Evolutionary conservation across 495 filamentous ascomycete species (phyloP).

Genomic region (Aspergillus baeticus): DNA sequence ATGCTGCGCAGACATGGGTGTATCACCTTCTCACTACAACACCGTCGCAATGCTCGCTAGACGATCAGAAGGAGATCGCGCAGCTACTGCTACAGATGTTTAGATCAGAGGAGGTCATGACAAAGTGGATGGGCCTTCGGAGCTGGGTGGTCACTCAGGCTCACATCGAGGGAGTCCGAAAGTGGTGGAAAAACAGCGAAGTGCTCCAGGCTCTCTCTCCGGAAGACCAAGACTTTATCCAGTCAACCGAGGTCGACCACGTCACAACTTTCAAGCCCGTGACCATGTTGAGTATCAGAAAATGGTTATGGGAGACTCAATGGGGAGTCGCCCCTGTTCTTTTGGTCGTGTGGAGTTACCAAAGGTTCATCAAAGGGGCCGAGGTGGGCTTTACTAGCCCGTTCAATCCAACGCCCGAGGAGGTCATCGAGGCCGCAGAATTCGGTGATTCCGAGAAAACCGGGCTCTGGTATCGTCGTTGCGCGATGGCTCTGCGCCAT

Average conservation of each 20-base stretch:
- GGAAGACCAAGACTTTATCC: background rate
- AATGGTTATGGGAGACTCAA: slow-evolving; percentile 1
- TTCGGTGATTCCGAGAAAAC: slow-evolving; percentile 7
- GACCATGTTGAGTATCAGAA: background rate
- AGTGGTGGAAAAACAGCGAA: slow-evolving; percentile 6
- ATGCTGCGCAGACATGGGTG: slow-evolving; percentile 1
- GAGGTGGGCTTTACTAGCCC: background rate
- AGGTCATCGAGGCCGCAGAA: slow-evolving; percentile 10
- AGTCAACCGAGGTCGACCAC: background rate
- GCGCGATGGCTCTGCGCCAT: slow-evolving; percentile 7
- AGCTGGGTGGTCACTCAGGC: background rate
- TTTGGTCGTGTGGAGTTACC: slow-evolving; percentile 1
- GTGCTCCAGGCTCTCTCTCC: background rate
- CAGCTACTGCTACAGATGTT: background rate
- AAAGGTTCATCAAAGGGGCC: background rate
- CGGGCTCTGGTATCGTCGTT: slow-evolving; percentile 3
- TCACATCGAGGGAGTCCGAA: slow-evolving; percentile 3
- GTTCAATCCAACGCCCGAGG: background rate
- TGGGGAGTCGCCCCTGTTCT: background rate
- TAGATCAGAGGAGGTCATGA: slow-evolving; percentile 2
- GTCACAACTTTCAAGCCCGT: slow-evolving; percentile 2
- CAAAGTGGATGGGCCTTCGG: background rate
- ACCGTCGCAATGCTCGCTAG: background rate
- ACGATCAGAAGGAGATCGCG: slow-evolving; percentile 9
- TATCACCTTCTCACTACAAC: background rate